Evolutionary conservation across 2,329 filamentous ascomycete genomes (phyloP).

Genomic region (Diaporthe sp.): DNA sequence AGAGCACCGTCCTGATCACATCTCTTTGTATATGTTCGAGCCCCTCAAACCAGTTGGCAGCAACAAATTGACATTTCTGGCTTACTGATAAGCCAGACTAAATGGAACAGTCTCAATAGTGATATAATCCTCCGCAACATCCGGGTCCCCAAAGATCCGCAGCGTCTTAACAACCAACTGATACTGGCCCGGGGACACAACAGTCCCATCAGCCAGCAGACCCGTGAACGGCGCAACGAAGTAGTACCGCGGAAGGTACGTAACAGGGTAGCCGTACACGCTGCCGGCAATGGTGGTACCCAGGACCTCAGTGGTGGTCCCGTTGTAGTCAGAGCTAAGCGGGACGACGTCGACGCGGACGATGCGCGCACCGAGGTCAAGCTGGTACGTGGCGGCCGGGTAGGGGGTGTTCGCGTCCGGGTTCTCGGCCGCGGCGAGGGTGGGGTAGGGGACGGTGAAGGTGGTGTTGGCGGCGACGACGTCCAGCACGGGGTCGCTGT

Average conservation of each 20-base stretch:
- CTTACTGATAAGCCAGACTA: conserved; percentile 19
- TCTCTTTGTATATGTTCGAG: too few relatives aligned
- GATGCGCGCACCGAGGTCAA: conserved; percentile 35
- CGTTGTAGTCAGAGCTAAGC: conserved; percentile 26
- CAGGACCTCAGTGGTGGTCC: conserved; percentile 35
- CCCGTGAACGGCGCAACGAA: conserved; percentile 38
- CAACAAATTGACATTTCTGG: too few relatives aligned
- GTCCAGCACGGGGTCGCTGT: conserved; percentile 2
- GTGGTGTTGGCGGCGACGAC: conserved; percentile 37
- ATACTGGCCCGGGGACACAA: conserved; percentile 41
- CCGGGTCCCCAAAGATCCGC: conserved; percentile 41
- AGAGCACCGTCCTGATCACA: too few relatives aligned
- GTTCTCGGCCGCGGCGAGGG: neutral
- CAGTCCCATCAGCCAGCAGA: conserved; percentile 37
- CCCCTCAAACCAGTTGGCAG: too few relatives aligned
- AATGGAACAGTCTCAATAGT: conserved; percentile 24
- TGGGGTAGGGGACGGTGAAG: conserved; percentile 41
- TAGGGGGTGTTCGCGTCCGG: conserved; percentile 8
- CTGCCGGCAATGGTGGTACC: conserved; percentile 40
- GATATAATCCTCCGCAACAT: conserved; percentile 41
- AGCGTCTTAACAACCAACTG: conserved; percentile 39
- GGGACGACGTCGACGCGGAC: conserved; percentile 40
- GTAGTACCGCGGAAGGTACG: conserved; percentile 29
- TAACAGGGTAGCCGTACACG: conserved; percentile 37
- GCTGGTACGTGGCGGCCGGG: conserved; percentile 9